Evolutionary conservation across 1,284 basidiomycete genomes (phyloP), one percentile per base, ranked within the genome.

Genomic region (Irpex rosettiformis): DNA sequence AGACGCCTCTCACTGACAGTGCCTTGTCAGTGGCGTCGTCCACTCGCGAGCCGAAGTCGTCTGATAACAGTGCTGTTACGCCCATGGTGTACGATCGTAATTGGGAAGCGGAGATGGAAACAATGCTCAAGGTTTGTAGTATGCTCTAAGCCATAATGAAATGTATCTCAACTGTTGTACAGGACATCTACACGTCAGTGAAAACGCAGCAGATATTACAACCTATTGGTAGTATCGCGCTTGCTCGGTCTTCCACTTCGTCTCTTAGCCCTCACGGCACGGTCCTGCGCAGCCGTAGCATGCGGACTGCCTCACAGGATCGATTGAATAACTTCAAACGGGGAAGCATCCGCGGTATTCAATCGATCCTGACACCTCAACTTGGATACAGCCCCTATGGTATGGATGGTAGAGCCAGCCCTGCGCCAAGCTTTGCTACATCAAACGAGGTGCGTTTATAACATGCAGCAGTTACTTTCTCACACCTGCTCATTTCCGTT

Each of bases 171-270:
- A 28, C 48, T 55, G 21, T 24, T 52, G 43, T 25, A n/a, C 60
- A 95, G 89, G 96, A 99, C 68, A 97, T 99, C 79, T 99, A 96
- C 77, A 83, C 82, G 60, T 88, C 94, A 10, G 88, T 98, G 73
- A 95, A 96, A 75, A 82, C 78, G 49, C 92, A 96, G 64, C 93
- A 95, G 66, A 97, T 99, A 62, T 75, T 96, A 53, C 90, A 97
- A 62, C 94, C 94, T 47, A 73, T 83, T 22, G 80, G 73, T 56
- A 75, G 77, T 62, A 71, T 71, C 60, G 64, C 75, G 10, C 61
- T 66, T 52, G 74, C 73, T 24, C 75, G 82, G 40, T 69, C 79
- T 8, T 86, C 83, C 8, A 76, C 76, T 52, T 81, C 82, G 43
- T 87, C 82, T 28, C 68, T 83, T 37, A 81, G 77, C 57, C 81